Conservation (phyloP, 805 yeast genomes). For the Candida ovalis region DNA sequence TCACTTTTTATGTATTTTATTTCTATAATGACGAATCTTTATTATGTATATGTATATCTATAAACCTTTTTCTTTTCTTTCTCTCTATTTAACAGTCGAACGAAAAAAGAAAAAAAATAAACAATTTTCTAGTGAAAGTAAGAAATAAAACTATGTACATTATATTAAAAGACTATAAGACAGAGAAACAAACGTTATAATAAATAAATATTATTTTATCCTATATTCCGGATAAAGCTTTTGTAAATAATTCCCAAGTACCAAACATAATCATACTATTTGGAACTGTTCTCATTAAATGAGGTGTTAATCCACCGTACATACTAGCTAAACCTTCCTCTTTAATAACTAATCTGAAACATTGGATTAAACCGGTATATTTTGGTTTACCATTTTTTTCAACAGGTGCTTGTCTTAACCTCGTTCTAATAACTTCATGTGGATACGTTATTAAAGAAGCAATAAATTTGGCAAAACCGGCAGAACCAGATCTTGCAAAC, state of each 20-base stretch:
- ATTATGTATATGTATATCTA: not conserved
- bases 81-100: not conserved
- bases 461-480: slow-evolving; percentile 91
- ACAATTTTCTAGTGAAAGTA: too few relatives aligned
- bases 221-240: slow-evolving; percentile 39
- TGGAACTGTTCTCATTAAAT: slow-evolving; percentile 93
- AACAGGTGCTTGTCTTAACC: slow-evolving; percentile 89
- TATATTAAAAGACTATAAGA: not conserved
- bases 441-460: slow-evolving; percentile 95
- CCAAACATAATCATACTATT: slow-evolving; percentile 99
- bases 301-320: slow-evolving; percentile 98
- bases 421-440: slow-evolving; percentile 94
- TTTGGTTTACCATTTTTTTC: slow-evolving; percentile 73
- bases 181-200: not conserved
- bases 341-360: slow-evolving; percentile 77
- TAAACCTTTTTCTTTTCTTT: not conserved
- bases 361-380: slow-evolving; percentile 85
- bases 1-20: not conserved
- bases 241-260: slow-evolving; percentile 88
- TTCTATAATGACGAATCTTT: not conserved
- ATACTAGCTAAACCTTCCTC: slow-evolving; percentile 92
- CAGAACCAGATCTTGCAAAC: slow-evolving; percentile 96
- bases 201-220: not conserved
- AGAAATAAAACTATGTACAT: not conserved
- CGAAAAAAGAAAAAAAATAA: not conserved